Conservation (phyloP, 371 early-diverging fungal genomes). For the Parasitella parasitica region DNA sequence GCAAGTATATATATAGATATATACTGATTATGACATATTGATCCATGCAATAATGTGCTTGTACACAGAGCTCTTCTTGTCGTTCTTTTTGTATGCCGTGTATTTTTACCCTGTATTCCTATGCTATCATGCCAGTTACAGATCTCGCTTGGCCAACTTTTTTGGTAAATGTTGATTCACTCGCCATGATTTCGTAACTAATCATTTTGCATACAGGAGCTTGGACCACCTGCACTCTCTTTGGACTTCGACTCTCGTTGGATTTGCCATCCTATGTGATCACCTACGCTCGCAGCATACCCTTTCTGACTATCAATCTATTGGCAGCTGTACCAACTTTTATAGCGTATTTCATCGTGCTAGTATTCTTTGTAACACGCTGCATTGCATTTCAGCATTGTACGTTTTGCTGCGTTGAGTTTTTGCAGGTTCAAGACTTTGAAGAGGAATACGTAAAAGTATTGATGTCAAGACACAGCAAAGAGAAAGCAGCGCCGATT, state of each 20-base stretch:
- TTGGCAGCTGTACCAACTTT: slow-evolving; percentile 35
- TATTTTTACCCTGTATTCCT: slow-evolving; percentile 52
- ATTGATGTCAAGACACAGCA: slow-evolving; percentile 6
- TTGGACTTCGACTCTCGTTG: slow-evolving; percentile 30
- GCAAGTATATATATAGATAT: slow-evolving; percentile 21
- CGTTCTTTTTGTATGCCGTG: slow-evolving; percentile 52
- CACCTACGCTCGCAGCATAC: slow-evolving; percentile 38
- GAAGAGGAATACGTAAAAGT: slow-evolving; percentile 44
- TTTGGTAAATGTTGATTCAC: too few relatives aligned
- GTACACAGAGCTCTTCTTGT: slow-evolving; percentile 41
- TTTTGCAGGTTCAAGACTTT: slow-evolving; percentile 37
- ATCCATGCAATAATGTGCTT: not conserved
- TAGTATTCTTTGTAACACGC: slow-evolving; percentile 30
- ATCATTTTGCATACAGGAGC: slow-evolving; percentile 14
- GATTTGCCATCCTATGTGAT: slow-evolving; percentile 40
- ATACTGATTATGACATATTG: too few relatives aligned
- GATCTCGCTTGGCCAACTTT: slow-evolving; percentile 41
- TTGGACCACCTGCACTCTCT: slow-evolving; percentile 28
- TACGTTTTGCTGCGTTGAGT: slow-evolving; percentile 23
- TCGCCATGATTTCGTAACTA: too few relatives aligned
- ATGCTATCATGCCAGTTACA: slow-evolving; percentile 44
- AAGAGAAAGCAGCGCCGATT: not conserved
- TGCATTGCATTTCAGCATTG: slow-evolving; percentile 29
- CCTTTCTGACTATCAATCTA: slow-evolving; percentile 31
- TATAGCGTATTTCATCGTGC: slow-evolving; percentile 28